Evolutionary conservation across 202 grass and related monocot species (phyloP).

Genomic region (Thinopyrum obtusiflorum): DNA sequence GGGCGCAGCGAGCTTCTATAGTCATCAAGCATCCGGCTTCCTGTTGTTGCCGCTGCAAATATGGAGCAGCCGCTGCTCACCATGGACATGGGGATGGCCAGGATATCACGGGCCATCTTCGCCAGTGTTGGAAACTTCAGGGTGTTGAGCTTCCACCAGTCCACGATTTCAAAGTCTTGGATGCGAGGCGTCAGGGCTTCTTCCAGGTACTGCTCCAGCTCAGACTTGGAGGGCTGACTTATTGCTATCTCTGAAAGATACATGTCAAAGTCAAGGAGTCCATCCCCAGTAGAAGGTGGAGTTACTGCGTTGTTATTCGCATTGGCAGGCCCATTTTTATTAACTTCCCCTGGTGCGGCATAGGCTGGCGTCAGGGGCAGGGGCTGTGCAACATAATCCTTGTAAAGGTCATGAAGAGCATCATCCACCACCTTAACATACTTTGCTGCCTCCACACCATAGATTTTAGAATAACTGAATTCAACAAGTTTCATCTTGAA

Average conservation of each 20-base stretch:
- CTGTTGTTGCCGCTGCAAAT: conserved; percentile 44
- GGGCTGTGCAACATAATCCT: conserved; percentile 63
- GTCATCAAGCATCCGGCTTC: conserved; percentile 80
- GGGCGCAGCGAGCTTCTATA: conserved; percentile 82
- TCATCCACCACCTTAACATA: conserved; percentile 84
- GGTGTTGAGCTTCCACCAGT: conserved; percentile 94
- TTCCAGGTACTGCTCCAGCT: conserved; percentile 89
- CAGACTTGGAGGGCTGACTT: conserved; percentile 69
- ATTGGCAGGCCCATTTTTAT: conserved; percentile 21
- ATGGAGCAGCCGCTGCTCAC: conserved; percentile 48
- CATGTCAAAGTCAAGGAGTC: conserved; percentile 82
- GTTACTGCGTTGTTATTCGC: conserved; percentile 5
- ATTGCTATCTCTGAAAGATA: conserved; percentile 79
- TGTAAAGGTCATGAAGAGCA: conserved; percentile 73
- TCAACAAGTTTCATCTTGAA: conserved; percentile 99
- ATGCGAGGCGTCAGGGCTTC: conserved; percentile 75
- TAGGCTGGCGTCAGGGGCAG: conserved; percentile 34
- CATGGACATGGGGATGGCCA: conserved; percentile 86
- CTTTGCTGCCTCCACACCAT: conserved; percentile 62
- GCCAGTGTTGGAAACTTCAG: conserved; percentile 80
- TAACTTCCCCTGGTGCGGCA: conserved; percentile 43
- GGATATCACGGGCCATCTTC: conserved; percentile 83
- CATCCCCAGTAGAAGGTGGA: conserved; percentile 38
- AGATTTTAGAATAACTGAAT: conserved; percentile 94
- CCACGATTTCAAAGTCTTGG: conserved; percentile 79